Conservation (phyloP, 2,329 filamentous ascomycete genomes). For the Calonectria ilicicola region DNA sequence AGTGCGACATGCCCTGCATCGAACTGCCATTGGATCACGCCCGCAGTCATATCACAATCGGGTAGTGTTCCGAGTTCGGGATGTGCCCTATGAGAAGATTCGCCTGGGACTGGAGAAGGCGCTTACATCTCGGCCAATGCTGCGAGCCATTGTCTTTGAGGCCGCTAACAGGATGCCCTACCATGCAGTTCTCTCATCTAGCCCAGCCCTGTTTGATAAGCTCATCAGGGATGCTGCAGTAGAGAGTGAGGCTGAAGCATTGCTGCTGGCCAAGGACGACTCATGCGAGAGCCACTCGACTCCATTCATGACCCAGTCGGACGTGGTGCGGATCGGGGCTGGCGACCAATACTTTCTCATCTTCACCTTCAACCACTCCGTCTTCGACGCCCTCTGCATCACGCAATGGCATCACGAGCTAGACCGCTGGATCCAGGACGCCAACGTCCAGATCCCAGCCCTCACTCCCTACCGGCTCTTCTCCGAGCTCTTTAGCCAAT, state of each 20-base stretch:
- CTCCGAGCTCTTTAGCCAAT: conserved; percentile 47
- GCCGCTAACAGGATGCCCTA: conserved; percentile 29
- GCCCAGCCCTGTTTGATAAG: conserved; percentile 36
- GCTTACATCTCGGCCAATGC: conserved; percentile 42
- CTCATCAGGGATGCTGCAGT: conserved; percentile 42
- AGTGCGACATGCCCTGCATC: conserved; percentile 45
- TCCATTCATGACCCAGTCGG: conserved; percentile 47
- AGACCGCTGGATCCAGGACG: conserved; percentile 43
- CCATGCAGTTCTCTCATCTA: conserved; percentile 44
- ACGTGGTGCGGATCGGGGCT: conserved; percentile 37
- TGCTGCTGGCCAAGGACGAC: conserved; percentile 33
- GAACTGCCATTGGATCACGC: conserved; percentile 46
- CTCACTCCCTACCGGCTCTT: conserved; percentile 47
- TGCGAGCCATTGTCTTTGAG: conserved; percentile 45
- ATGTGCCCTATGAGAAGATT: conserved; percentile 35
- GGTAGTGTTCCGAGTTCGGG: conserved; percentile 45
- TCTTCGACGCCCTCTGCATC: conserved; percentile 50
- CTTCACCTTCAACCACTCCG: conserved; percentile 50
- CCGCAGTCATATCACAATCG: conserved; percentile 51
- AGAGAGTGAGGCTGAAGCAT: conserved; percentile 31
- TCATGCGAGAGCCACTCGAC: conserved; percentile 29
- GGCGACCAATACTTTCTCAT: conserved; percentile 37
- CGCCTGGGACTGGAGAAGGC: conserved; percentile 43
- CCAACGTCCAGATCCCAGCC: conserved; percentile 27
- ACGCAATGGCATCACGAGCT: conserved; percentile 49